Percentiles rank a stretch among this genome's conserved stretches.
phyloP scores from a whole-genome alignment of 2,329 filamentous ascomycete genomes.

The Leptographium wingfieldii region DNA sequence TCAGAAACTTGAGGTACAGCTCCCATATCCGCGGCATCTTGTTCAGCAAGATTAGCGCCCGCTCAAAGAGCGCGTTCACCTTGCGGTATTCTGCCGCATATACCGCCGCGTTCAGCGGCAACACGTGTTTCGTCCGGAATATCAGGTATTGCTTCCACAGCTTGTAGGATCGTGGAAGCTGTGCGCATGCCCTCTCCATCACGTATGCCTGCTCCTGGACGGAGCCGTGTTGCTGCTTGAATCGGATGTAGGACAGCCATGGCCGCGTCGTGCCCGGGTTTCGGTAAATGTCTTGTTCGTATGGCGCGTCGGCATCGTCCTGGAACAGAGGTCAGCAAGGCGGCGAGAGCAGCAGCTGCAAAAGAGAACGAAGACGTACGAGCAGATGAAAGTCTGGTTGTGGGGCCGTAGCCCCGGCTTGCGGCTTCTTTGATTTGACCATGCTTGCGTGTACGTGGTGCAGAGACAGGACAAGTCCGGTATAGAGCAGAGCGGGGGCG shows the following conservation, averaged over 20 bases:
- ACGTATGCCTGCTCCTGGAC: slow-evolving; percentile 73
- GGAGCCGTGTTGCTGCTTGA: slow-evolving; percentile 78
- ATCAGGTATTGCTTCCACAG: slow-evolving; percentile 93
- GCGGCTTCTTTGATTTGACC: too few relatives aligned
- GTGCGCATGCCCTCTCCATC: slow-evolving; percentile 80
- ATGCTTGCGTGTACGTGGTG: not conserved
- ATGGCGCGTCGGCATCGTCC: slow-evolving; percentile 77
- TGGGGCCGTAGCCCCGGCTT: not conserved
- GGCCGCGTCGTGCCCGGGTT: slow-evolving; percentile 78
- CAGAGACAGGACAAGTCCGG: not conserved
- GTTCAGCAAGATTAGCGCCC: slow-evolving; percentile 83
- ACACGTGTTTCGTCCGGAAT: slow-evolving; percentile 69
- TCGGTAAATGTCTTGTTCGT: slow-evolving; percentile 89
- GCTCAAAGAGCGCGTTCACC: slow-evolving; percentile 89
- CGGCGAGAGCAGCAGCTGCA: not conserved
- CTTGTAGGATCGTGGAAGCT: slow-evolving; percentile 92
- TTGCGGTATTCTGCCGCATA: slow-evolving; percentile 77
- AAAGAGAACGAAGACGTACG: not conserved
- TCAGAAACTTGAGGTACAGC: slow-evolving; percentile 85
- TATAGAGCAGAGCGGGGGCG: not conserved
- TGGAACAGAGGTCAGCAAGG: slow-evolving; percentile 2
- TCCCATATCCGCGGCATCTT: slow-evolving; percentile 99
- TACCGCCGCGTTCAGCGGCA: slow-evolving; percentile 68
- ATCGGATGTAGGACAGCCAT: slow-evolving; percentile 88
- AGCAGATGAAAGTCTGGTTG: slow-evolving; percentile 8